These are phyloP conservation scores for Pyrus bretschneideri DNA, from an alignment of 306 rosid species.

Conservation along the genomic window DNA sequence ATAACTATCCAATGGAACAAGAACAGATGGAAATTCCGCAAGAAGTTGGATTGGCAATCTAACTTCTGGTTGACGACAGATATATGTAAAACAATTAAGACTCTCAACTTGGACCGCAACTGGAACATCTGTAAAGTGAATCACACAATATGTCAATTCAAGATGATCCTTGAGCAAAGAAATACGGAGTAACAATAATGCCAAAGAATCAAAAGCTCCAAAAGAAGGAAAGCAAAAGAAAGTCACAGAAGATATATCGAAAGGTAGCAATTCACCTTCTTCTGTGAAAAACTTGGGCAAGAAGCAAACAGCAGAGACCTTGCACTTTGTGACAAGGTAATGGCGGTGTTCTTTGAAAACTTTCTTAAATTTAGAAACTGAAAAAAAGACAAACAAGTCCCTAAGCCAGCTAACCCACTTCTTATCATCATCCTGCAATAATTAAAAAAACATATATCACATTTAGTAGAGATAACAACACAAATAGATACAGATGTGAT, in stretches of 20 bases:
- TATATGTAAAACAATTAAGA: constrained; percentile 63
- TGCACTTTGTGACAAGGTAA: constrained; percentile 53
- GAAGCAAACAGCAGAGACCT: constrained; percentile 48
- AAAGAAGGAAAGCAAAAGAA: not conserved
- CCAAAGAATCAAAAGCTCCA: not conserved
- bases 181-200: not conserved
- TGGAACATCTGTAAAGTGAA: constrained; percentile 57
- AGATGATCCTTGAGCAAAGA: not conserved
- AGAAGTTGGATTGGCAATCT: constrained; percentile 51
- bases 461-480: constrained; percentile 2
- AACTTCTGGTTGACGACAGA: constrained; percentile 54
- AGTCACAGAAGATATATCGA: constrained; percentile 2
- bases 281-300: constrained; percentile 64
- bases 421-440: constrained; percentile 57
- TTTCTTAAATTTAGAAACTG: constrained; percentile 51
- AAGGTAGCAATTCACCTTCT: constrained; percentile 50
- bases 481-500: not conserved
- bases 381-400: constrained; percentile 66
- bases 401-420: constrained; percentile 51
- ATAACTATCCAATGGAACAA: constrained; percentile 66
- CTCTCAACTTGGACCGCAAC: constrained; percentile 75
- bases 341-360: constrained; percentile 62
- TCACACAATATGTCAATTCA: constrained; percentile 5
- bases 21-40: constrained; percentile 71
- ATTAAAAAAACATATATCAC: constrained; percentile 2